Percentiles rank a stretch among this genome's conserved stretches.
phyloP scores from a whole-genome alignment of 2,329 filamentous ascomycete genomes.

The Akanthomyces uredinophilus region DNA sequence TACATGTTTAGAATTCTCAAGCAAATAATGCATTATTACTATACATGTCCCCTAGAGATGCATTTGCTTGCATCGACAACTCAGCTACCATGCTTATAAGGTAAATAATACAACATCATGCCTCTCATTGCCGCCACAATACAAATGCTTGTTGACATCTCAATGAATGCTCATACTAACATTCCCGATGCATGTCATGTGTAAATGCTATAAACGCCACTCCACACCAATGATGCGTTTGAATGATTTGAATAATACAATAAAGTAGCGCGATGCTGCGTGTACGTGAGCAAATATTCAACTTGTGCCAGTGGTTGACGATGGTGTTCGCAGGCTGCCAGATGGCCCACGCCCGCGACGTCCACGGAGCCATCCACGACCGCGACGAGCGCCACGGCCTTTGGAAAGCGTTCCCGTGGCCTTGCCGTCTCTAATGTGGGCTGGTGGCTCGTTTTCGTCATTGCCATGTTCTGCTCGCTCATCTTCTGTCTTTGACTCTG shows the following conservation, averaged over 20 bases:
- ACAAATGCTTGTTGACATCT: background rate
- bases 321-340: background rate
- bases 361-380: conserved; percentile 13
- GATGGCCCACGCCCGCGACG: conserved; percentile 9
- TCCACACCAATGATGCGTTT: background rate
- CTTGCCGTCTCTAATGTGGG: background rate
- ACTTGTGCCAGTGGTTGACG: background rate
- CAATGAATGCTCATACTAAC: background rate
- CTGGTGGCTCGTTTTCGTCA: conserved; percentile 12
- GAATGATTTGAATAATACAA: conserved; percentile 1
- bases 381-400: conserved; percentile 5
- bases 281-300: background rate
- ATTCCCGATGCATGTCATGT: background rate
- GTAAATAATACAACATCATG: background rate
- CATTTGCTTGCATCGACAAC: background rate
- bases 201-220: background rate
- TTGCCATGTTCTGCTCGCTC: background rate
- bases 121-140: background rate
- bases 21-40: background rate
- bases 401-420: background rate
- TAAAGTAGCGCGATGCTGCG: background rate
- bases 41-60: background rate
- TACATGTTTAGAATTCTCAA: background rate
- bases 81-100: background rate
- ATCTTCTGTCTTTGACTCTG: background rate